Percentiles rank a stretch among this genome's conserved stretches.
These are phyloP conservation scores for Leucoagaricus sp. DNA, from an alignment of 1,284 basidiomycete species.

Conservation along the genomic window DNA sequence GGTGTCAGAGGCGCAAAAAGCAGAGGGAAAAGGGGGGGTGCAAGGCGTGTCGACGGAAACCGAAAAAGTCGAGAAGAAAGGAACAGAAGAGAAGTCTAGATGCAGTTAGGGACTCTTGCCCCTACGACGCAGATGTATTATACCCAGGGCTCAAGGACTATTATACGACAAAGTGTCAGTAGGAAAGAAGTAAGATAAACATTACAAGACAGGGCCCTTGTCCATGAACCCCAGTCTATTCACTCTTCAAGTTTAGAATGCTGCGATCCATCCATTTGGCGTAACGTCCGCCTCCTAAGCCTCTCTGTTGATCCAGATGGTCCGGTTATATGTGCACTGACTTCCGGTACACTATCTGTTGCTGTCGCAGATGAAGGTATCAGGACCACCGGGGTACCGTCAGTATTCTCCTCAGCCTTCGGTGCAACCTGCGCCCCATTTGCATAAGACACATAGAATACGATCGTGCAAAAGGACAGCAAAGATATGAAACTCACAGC, in stretches of 20 bases:
- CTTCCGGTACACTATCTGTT: background rate
- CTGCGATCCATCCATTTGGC: background rate
- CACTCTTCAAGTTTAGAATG: constrained; percentile 1
- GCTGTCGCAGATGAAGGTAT: background rate
- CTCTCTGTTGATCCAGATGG: constrained; percentile 1
- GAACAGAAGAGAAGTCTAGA: background rate
- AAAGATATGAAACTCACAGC: constrained; percentile 7
- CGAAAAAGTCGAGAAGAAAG: constrained; percentile 1
- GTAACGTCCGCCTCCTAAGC: constrained; percentile 12
- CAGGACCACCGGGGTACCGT: background rate
- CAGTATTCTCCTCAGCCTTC: background rate
- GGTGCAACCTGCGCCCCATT: background rate
- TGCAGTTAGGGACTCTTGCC: too few species aligned
- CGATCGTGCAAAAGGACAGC: background rate
- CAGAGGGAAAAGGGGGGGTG: constrained; percentile 4
- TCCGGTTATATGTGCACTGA: constrained; percentile 1
- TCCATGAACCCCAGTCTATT: background rate
- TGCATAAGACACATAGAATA: background rate
- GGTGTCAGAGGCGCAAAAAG: background rate
- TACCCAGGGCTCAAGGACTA: background rate
- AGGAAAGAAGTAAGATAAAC: too few species aligned
- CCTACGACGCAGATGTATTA: background rate
- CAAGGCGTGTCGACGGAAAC: constrained; percentile 4
- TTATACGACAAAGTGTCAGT: too few species aligned
- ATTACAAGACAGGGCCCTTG: too few species aligned